Percentiles rank a stretch among this genome's conserved stretches.
These are phyloP conservation scores for Echium plantagineum DNA, from an alignment of 257 asterid genomes.

Conservation along the genomic window DNA sequence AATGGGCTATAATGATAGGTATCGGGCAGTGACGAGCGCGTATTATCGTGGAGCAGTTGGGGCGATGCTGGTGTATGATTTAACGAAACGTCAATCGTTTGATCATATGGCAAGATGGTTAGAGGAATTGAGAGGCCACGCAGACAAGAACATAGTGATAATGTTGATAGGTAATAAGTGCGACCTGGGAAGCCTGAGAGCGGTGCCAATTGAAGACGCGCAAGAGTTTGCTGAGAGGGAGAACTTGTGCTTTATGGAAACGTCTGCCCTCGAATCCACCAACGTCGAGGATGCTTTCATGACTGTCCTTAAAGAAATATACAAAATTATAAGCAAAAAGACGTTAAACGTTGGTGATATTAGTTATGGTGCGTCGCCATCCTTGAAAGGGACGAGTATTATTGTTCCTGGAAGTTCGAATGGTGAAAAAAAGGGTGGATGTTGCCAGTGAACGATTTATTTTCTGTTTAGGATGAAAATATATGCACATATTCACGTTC, in stretches of 20 bases:
- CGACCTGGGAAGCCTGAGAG: constrained; percentile 59
- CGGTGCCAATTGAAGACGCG: constrained; percentile 79
- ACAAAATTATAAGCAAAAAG: constrained; percentile 59
- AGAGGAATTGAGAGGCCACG: constrained; percentile 75
- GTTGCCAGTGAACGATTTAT: constrained; percentile 25
- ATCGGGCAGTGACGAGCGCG: constrained; percentile 85
- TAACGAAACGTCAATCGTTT: constrained; percentile 76
- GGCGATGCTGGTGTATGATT: constrained; percentile 76
- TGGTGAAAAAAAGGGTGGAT: constrained; percentile 39
- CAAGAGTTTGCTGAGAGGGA: constrained; percentile 86
- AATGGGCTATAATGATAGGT: constrained; percentile 24
- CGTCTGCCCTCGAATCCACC: constrained; percentile 74
- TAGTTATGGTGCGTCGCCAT: constrained; percentile 30
- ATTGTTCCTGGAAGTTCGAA: constrained; percentile 42
- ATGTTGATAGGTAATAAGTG: constrained; percentile 78
- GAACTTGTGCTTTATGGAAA: constrained; percentile 77
- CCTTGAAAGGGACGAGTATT: constrained; percentile 58
- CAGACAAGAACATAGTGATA: constrained; percentile 80
- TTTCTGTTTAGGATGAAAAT: neutral
- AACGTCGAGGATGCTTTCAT: constrained; percentile 67
- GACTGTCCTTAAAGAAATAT: constrained; percentile 46
- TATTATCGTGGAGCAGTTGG: constrained; percentile 94
- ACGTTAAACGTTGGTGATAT: constrained; percentile 28
- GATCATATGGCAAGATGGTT: constrained; percentile 92
- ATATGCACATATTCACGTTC: neutral